These are phyloP conservation scores for Mariannaea sp. DNA, from an alignment of 2,329 filamentous ascomycete species.

Conservation along the genomic window DNA sequence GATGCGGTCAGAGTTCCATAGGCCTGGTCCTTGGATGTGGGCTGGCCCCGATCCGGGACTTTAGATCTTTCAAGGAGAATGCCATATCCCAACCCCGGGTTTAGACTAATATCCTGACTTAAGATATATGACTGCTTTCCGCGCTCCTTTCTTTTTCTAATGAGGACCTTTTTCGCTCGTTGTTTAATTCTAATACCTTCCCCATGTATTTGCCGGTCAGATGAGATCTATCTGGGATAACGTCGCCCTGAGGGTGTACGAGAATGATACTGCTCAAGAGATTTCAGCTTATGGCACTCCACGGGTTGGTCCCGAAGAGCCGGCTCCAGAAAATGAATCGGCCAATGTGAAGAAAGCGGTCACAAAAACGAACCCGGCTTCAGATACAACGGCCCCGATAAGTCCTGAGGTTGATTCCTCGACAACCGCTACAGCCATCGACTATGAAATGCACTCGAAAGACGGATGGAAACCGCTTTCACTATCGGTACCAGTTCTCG, in stretches of 20 bases:
- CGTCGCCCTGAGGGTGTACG: constrained; percentile 9
- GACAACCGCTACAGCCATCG: neutral
- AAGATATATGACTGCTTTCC: too few species aligned
- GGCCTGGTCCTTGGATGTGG: neutral
- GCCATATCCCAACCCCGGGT: neutral
- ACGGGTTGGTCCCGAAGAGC: neutral
- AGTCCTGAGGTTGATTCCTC: neutral
- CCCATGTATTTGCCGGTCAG: neutral
- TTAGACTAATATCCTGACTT: too few species aligned
- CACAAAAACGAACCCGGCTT: too few species aligned
- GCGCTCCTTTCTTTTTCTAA: neutral
- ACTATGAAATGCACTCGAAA: rapidly evolving
- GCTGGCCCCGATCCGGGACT: neutral
- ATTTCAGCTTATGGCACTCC: neutral
- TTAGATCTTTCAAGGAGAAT: neutral
- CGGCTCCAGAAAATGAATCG: neutral
- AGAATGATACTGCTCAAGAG: neutral
- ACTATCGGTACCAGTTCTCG: constrained; percentile 42
- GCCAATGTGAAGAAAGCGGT: neutral
- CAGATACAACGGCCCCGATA: too few species aligned
- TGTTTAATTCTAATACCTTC: neutral
- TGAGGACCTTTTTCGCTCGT: neutral
- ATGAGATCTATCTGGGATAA: constrained; percentile 13
- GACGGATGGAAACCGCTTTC: constrained; percentile 35
- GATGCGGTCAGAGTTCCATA: neutral